A percentile compares a stretch with the other conserved stretches of the same genome.
Evolutionary conservation across 2,329 filamentous ascomycete genomes (phyloP).

Genomic region (Ceratocystis papillata): DNA sequence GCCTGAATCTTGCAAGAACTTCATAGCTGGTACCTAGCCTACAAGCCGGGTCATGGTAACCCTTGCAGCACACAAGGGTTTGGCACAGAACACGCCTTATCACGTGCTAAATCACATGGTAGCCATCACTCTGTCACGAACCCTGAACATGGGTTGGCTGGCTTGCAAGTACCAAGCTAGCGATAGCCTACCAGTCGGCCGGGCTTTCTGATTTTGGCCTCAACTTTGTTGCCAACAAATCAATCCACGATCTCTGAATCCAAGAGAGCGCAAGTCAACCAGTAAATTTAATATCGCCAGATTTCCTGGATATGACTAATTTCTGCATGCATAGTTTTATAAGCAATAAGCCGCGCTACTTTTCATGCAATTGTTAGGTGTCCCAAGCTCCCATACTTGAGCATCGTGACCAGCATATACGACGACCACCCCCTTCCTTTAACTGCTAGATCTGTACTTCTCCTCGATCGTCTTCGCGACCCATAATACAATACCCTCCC

Average conservation of each 20-base stretch:
- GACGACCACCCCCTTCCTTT: neutral
- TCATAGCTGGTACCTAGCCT: no score
- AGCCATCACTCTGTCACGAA: neutral
- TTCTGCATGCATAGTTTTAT: neutral
- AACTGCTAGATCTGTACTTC: neutral
- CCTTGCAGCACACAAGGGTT: neutral
- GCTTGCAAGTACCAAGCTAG: neutral
- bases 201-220: neutral
- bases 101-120: neutral
- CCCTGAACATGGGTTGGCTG: neutral
- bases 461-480: neutral
- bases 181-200: neutral
- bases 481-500: neutral
- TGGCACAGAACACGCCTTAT: neutral
- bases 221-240: neutral
- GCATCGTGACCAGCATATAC: neutral
- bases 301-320: neutral
- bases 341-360: neutral
- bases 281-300: neutral
- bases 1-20: no score
- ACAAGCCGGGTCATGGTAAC: neutral
- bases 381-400: conserved; percentile 3
- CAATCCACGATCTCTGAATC: neutral
- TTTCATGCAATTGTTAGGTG: neutral
- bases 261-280: neutral